phyloP scores from a whole-genome alignment of 345 rosid species.

The Eutrema japonicum region DNA sequence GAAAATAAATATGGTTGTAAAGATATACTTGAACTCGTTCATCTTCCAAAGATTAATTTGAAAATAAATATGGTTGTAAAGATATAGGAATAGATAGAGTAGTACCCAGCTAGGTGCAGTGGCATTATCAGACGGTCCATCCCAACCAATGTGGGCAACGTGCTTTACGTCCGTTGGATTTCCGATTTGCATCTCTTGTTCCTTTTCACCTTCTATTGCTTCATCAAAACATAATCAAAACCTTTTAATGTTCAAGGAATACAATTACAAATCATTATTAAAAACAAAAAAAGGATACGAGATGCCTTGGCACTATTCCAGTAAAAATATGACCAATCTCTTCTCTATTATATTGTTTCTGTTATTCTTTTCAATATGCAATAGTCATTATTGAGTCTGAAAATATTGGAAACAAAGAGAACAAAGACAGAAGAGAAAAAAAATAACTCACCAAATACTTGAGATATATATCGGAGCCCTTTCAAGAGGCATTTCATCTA shows the following conservation, averaged over 20 bases:
- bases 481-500: conserved; percentile 55
- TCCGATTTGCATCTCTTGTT: conserved; percentile 78
- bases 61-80: too few relatives aligned
- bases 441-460: conserved; percentile 56
- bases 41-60: conserved; percentile 14
- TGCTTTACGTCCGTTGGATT: conserved; percentile 91
- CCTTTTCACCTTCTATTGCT: conserved; percentile 59
- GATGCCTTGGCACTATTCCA: background rate
- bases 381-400: background rate
- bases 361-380: background rate
- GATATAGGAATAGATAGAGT: too few relatives aligned
- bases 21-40: conserved; percentile 19
- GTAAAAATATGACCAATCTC: background rate
- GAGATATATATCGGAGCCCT: conserved; percentile 58
- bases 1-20: too few relatives aligned
- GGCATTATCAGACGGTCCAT: conserved; percentile 44
- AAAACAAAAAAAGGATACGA: background rate
- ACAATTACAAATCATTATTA: background rate
- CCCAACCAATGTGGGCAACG: conserved; percentile 95
- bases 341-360: background rate
- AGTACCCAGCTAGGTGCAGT: conserved; percentile 32
- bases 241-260: too few relatives aligned
- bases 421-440: background rate
- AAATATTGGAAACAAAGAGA: background rate
- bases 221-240: too few relatives aligned